phyloP scores from a whole-genome alignment of 768 basidiomycete species.

The Tephrocybe sp. region DNA sequence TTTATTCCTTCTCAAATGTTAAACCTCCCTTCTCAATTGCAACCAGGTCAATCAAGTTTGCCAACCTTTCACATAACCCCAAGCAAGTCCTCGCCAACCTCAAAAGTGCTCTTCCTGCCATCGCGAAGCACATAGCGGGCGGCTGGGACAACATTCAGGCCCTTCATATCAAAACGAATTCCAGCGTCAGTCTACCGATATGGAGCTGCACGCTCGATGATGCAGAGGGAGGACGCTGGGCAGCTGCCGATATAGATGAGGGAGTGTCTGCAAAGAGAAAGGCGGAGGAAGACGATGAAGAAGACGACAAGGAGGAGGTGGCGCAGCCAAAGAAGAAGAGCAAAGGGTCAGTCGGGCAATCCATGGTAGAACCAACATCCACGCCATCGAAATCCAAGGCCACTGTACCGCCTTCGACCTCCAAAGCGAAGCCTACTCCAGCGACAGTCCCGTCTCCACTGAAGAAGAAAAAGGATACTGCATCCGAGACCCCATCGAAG shows the following conservation, averaged over 20 bases:
- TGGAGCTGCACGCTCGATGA: constrained; percentile 80
- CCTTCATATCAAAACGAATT: constrained; percentile 86
- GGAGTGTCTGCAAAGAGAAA: neutral
- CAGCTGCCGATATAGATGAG: constrained; percentile 11
- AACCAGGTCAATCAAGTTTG: constrained; percentile 80
- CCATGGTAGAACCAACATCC: constrained; percentile 8
- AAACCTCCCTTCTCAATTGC: neutral
- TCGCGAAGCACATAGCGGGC: constrained; percentile 67
- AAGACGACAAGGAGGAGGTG: constrained; percentile 22
- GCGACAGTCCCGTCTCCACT: too few relatives aligned
- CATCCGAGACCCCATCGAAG: neutral
- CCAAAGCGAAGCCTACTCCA: constrained; percentile 20
- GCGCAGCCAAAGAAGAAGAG: constrained; percentile 46
- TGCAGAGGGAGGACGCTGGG: constrained; percentile 58
- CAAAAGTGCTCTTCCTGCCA: constrained; percentile 68
- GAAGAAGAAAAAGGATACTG: neutral
- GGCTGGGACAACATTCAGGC: constrained; percentile 92
- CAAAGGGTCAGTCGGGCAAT: constrained; percentile 25
- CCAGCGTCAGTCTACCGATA: constrained; percentile 82
- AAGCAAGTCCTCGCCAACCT: constrained; percentile 79
- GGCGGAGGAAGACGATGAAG: neutral
- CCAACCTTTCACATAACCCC: constrained; percentile 66
- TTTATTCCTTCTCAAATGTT: neutral
- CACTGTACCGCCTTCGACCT: neutral
- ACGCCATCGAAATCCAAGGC: constrained; percentile 4